These are phyloP conservation scores for Mortierella hygrophila DNA, from an alignment of 192 early-diverging fungal genomes.

Conservation along the genomic window DNA sequence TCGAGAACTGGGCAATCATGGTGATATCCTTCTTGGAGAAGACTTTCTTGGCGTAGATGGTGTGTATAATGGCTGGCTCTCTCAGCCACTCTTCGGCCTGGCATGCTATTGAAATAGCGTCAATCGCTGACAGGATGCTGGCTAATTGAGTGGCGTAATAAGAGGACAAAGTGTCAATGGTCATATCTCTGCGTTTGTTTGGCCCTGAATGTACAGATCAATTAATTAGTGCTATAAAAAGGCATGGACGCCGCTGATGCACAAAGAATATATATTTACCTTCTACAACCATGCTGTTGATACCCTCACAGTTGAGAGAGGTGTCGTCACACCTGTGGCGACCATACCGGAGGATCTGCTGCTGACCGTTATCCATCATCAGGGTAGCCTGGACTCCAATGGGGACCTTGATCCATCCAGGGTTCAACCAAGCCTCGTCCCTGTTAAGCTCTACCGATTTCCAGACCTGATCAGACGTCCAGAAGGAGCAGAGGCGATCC, in stretches of 20 bases:
- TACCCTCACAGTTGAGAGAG: constrained; percentile 23
- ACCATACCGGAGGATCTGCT: constrained; percentile 23
- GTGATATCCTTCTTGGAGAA: constrained; percentile 47
- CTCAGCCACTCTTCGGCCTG: constrained; percentile 8
- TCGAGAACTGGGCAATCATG: constrained; percentile 65
- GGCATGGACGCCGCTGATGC: too few species aligned
- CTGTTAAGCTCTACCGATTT: constrained; percentile 23
- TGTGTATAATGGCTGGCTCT: constrained; percentile 37
- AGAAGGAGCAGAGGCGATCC: constrained; percentile 28
- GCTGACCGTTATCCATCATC: constrained; percentile 11
- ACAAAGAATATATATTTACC: constrained; percentile 12
- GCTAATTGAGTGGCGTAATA: not conserved
- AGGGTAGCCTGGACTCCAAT: constrained; percentile 37
- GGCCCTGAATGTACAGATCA: too few species aligned
- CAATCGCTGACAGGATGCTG: constrained; percentile 30
- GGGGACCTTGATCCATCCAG: constrained; percentile 40
- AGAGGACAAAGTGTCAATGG: not conserved
- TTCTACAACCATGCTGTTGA: constrained; percentile 34
- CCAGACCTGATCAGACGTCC: constrained; percentile 26
- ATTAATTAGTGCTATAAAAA: too few species aligned
- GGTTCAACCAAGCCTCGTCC: constrained; percentile 35
- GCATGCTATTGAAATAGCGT: constrained; percentile 12
- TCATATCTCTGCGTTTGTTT: not conserved
- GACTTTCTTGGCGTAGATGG: constrained; percentile 19
- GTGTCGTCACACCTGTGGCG: constrained; percentile 21